These are phyloP conservation scores for Colletotrichum filicis DNA, from an alignment of 2,329 filamentous ascomycete genomes.

Conservation along the genomic window DNA sequence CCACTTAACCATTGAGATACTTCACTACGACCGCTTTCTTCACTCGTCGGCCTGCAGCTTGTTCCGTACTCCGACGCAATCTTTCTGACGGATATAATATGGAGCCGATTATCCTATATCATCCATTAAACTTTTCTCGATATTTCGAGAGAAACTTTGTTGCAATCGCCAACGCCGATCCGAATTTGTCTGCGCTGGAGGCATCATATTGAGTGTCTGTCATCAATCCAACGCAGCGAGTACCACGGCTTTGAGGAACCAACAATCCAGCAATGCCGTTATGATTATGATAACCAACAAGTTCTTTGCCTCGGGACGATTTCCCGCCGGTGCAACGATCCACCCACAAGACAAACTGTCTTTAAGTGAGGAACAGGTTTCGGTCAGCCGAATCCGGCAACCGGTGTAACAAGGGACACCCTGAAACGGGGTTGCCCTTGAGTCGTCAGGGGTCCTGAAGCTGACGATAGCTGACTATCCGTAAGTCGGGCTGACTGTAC, in stretches of 20 bases:
- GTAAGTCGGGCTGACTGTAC: not conserved
- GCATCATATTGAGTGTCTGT: not conserved
- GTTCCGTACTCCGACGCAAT: not conserved
- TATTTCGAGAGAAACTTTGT: not conserved
- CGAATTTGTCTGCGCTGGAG: not conserved
- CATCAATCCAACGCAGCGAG: not conserved
- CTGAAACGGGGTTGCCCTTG: not conserved
- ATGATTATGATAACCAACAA: not conserved
- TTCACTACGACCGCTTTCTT: no score
- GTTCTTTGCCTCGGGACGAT: not conserved
- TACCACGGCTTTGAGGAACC: not conserved
- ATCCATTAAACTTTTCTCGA: not conserved
- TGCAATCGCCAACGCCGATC: not conserved
- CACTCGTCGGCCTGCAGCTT: not conserved
- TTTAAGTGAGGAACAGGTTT: not conserved
- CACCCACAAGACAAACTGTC: not conserved
- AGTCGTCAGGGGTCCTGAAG: not conserved
- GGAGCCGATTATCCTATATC: not conserved
- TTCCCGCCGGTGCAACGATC: not conserved
- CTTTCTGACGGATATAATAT: not conserved
- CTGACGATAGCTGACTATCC: not conserved
- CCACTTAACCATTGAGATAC: no score
- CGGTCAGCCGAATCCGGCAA: not conserved
- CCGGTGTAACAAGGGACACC: not conserved
- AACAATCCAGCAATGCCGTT: not conserved